Base-by-base conservation (phyloP, 2,329 filamentous ascomycete genomes). In the Epichloe amarillans region DNA sequence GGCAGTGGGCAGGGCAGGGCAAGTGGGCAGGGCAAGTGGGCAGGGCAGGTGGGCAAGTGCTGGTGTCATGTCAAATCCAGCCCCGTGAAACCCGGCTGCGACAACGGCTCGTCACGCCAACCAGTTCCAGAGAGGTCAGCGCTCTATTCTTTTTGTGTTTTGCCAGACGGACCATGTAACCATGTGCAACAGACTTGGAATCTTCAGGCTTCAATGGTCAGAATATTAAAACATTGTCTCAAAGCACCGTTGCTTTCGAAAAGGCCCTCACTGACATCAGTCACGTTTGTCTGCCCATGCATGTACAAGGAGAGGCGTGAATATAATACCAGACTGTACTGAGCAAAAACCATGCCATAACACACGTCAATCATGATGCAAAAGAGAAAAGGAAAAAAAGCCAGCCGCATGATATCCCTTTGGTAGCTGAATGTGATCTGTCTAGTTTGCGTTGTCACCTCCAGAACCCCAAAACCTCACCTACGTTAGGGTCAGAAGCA, bases 351-450 rank as follows among this genome's bases (percentile, higher is more conserved):
- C 52, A 59, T 61, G 58, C 55, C 52, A 55, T 55, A 55, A 55
- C 58, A 64, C 57, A 56, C 51, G 38, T 60, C 56, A 56, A 65
- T 30, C 30, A 30, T 57, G 57, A 67, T 65, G 66, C 62, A 64
- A 67, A 63, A 48, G 33, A 30, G 35, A 33, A 26, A 47, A 43
- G 15, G 12, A 36, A 62, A 62, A 64, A n/a, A 66, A 60, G 58
- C 65, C 62, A 65, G 60, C 60, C 62, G 62, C 63, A 62, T 61
- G 58, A 63, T 63, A 63, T 64, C 61, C 66, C 64, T 62, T 58
- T 58, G 61, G 56, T 62, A 64, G 62, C 63, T 65, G 63, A 61
- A 60, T 63, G 56, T 63, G 56, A 53, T 66, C 59, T 65, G 62
- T 65, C 62, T 66, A 66, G 59, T 63, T 55, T 59, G 62, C 60